These are phyloP conservation scores for Aspergillus diversus DNA, from an alignment of 495 filamentous ascomycete species.

Conservation along the genomic window DNA sequence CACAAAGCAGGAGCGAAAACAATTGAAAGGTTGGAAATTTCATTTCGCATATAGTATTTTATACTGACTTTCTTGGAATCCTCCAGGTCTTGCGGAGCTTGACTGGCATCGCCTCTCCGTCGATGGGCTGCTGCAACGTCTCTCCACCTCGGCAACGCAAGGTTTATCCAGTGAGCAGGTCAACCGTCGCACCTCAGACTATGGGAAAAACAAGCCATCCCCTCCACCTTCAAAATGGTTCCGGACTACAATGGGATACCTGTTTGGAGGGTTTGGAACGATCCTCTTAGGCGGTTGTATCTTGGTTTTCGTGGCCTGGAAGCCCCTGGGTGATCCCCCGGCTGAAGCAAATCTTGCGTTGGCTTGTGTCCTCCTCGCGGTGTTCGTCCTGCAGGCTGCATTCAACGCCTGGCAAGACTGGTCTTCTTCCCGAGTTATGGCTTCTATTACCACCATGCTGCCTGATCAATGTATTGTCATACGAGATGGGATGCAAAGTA, in stretches of 20 bases:
- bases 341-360: slow-evolving; percentile 66
- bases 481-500: slow-evolving; percentile 52
- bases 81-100: slow-evolving; percentile 9
- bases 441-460: slow-evolving; percentile 66
- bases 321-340: slow-evolving; percentile 69
- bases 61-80: background rate
- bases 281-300: slow-evolving; percentile 64
- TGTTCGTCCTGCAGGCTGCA: slow-evolving; percentile 69
- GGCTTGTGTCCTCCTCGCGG: slow-evolving; percentile 64
- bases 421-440: slow-evolving; percentile 65
- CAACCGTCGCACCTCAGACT: background rate
- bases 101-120: slow-evolving; percentile 10
- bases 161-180: slow-evolving; percentile 5
- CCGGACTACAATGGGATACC: slow-evolving; percentile 42
- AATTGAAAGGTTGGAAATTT: background rate
- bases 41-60: background rate
- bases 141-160: background rate
- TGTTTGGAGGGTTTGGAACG: slow-evolving; percentile 71
- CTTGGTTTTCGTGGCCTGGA: slow-evolving; percentile 71
- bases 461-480: slow-evolving; percentile 62
- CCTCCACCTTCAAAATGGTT: slow-evolving; percentile 8
- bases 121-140: background rate
- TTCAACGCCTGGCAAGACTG: slow-evolving; percentile 71
- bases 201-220: slow-evolving; percentile 8
- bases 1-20: slow-evolving; percentile 6